phyloP scores from a whole-genome alignment of 768 basidiomycete species.

The Xerocomus brunneocitrinus region DNA sequence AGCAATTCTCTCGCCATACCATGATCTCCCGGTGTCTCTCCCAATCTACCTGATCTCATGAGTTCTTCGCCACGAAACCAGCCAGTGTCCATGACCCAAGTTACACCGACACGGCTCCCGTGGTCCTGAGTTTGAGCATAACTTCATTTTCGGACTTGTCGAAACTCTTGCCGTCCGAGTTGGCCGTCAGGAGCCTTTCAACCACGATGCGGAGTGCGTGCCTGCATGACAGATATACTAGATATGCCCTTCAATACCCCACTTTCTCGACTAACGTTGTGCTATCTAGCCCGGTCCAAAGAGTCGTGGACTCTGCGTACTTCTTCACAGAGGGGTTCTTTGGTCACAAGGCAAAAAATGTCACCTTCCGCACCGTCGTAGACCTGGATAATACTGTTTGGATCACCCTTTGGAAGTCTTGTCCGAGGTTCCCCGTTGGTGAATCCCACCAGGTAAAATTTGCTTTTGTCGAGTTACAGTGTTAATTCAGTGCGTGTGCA shows the following conservation, averaged over 20 bases:
- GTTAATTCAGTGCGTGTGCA: not conserved
- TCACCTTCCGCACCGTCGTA: slow-evolving; percentile 27
- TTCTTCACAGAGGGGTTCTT: slow-evolving; percentile 40
- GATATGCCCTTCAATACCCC: slow-evolving; percentile 23
- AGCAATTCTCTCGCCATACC: slow-evolving; percentile 34
- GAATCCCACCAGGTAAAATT: slow-evolving; percentile 4
- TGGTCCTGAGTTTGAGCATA: slow-evolving; percentile 31
- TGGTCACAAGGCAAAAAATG: slow-evolving; percentile 28
- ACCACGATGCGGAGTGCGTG: slow-evolving; percentile 27
- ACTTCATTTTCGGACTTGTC: slow-evolving; percentile 32
- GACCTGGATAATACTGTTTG: slow-evolving; percentile 36
- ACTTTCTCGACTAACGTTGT: slow-evolving; percentile 14
- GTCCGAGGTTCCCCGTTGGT: slow-evolving; percentile 15
- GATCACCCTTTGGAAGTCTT: slow-evolving; percentile 40
- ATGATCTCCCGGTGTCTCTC: slow-evolving; percentile 28
- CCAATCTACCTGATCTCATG: slow-evolving; percentile 34
- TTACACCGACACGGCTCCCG: slow-evolving; percentile 42
- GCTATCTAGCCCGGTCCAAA: slow-evolving; percentile 11
- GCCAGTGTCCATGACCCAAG: slow-evolving; percentile 16
- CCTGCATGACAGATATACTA: not conserved
- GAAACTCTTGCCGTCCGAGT: slow-evolving; percentile 31
- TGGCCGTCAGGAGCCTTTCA: slow-evolving; percentile 37
- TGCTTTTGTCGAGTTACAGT: not conserved
- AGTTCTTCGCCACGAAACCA: not conserved
- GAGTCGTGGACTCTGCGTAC: slow-evolving; percentile 38